A percentile compares a stretch with the other conserved stretches of the same genome.
phyloP scores from a whole-genome alignment of 192 early-diverging fungal species.

The Polychytrium aggregatum region DNA sequence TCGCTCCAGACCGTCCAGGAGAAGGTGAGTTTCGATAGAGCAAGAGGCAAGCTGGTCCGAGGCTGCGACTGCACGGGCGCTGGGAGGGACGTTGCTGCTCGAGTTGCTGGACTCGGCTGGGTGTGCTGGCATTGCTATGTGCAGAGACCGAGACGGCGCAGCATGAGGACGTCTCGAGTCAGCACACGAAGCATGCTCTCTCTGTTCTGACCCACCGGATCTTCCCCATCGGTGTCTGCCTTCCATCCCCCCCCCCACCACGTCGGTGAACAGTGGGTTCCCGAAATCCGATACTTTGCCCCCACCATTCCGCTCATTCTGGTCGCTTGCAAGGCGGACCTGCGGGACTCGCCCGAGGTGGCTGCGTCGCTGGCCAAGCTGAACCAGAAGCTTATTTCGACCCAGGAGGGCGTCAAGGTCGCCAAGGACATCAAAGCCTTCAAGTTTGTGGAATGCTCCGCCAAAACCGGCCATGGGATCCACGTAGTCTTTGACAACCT shows the following conservation, averaged over 20 bases:
- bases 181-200: too few relatives aligned
- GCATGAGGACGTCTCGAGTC: too few relatives aligned
- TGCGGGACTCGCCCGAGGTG: conserved; percentile 13
- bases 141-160: too few relatives aligned
- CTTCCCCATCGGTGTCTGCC: not conserved
- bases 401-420: too few relatives aligned
- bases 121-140: too few relatives aligned
- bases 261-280: conserved; percentile 24
- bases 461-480: too few relatives aligned
- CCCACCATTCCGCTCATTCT: conserved; percentile 21
- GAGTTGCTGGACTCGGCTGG: not conserved
- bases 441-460: too few relatives aligned
- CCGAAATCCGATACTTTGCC: conserved; percentile 23
- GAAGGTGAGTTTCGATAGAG: conserved; percentile 7
- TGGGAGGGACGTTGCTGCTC: not conserved
- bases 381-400: too few relatives aligned
- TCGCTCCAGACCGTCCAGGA: conserved; percentile 14
- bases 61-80: not conserved
- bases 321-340: conserved; percentile 26
- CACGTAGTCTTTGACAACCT: too few relatives aligned
- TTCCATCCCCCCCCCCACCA: not conserved
- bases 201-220: too few relatives aligned
- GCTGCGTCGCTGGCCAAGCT: too few relatives aligned
- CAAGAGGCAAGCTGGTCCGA: not conserved
- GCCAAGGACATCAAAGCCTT: too few relatives aligned